Base-by-base conservation (phyloP, 331 rosid genomes). In the Erythrophleum ivorense region DNA sequence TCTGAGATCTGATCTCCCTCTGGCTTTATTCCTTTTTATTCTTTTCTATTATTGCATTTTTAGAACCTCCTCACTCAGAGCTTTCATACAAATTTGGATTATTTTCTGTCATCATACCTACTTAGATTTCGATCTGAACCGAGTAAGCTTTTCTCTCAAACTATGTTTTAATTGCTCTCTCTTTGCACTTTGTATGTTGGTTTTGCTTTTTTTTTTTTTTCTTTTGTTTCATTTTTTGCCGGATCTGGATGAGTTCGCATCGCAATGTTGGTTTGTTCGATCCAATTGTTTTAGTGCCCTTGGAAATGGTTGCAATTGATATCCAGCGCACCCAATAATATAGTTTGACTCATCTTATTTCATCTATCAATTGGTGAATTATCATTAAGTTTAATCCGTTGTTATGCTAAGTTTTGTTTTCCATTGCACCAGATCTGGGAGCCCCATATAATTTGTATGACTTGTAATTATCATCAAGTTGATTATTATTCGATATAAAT, bases 181-280 rank as follows among this genome's bases (percentile, higher is more conserved):
- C 14, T 41, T 73, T 65, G 52, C 34, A 16, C 52, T 71, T 71
- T 18, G 0, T 65, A 1, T 73, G 69, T 46, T 84, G 38, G 58
- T 74, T 78, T 86, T 48, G 33, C 45, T 9, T 36, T 5, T 50
- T 13, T 58, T 76, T 75, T 67, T n/a, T n/a, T n/a, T n/a, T n/a
- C n/a, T n/a, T n/a, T n/a, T n/a, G n/a, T n/a, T n/a, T n/a, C n/a
- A n/a, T n/a, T n/a, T n/a, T 88, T 87, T 79, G 73, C 68, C 81
- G 91, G 95, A 91, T 91, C 89, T 86, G 83, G 80, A 52, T 55
- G 45, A 63, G 60, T 89, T 60, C 49, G 72, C 76, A n/a, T 60
- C 49, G 72, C 76, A n/a, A 33, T 71, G 34, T 71, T 78, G 75
- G 82, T 82, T 78, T 73, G 71, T 41, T 78, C 65, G 54, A 16